phyloP scores from a whole-genome alignment of 805 yeast species.

The Lipomyces sp. region DNA sequence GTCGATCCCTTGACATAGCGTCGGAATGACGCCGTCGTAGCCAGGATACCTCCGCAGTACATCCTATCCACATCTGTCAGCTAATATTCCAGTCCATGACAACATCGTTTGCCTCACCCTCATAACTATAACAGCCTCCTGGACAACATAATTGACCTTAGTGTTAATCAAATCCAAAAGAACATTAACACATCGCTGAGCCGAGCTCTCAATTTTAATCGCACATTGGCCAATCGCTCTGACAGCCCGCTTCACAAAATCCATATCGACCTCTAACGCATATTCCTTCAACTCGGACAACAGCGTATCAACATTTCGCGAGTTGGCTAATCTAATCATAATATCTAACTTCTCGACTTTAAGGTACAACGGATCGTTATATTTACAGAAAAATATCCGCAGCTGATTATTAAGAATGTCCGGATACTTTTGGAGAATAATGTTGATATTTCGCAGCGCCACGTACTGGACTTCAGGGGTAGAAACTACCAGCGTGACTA shows the following conservation, averaged over 20 bases:
- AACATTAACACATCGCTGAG: slow-evolving; percentile 68
- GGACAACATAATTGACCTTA: slow-evolving; percentile 74
- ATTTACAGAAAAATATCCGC: slow-evolving; percentile 87
- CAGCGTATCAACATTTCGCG: slow-evolving; percentile 63
- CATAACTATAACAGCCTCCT: slow-evolving; percentile 77
- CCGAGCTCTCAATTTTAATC: slow-evolving; percentile 68
- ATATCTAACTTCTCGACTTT: slow-evolving; percentile 94
- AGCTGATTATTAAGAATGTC: slow-evolving; percentile 74
- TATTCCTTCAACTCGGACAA: slow-evolving; percentile 75
- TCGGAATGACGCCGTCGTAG: slow-evolving; percentile 55
- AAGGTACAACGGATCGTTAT: slow-evolving; percentile 88
- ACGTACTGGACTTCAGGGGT: slow-evolving; percentile 96
- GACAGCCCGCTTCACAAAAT: slow-evolving; percentile 86
- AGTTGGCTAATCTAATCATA: slow-evolving; percentile 75
- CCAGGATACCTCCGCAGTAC: slow-evolving; percentile 57
- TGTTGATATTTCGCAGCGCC: slow-evolving; percentile 86
- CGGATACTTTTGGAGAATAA: slow-evolving; percentile 88
- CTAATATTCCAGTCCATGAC: background rate
- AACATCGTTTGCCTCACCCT: slow-evolving; percentile 43
- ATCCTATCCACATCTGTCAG: slow-evolving; percentile 24
- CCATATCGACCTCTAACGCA: slow-evolving; percentile 84
- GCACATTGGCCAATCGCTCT: slow-evolving; percentile 91
- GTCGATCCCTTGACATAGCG: slow-evolving; percentile 54
- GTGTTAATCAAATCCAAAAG: slow-evolving; percentile 68
- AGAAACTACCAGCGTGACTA: slow-evolving; percentile 83